Conservation (phyloP, 1,139 yeast genomes). For the Martiniozyma asiatica region DNA sequence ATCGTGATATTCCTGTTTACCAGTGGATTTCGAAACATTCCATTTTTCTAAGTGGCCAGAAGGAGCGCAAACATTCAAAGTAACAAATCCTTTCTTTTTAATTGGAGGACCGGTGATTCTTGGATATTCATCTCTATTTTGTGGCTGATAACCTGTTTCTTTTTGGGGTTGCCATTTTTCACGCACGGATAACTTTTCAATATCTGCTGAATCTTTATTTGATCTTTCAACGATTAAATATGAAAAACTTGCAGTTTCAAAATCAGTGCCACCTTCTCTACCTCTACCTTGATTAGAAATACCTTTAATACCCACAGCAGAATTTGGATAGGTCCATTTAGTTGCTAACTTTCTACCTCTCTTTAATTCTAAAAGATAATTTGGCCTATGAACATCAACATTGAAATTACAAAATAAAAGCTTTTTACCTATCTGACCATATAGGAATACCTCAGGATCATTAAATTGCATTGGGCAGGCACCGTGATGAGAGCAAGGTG, state of each 20-base stretch:
- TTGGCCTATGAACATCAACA: slow-evolving; percentile 66
- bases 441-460: slow-evolving; percentile 54
- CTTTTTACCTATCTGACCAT: slow-evolving; percentile 48
- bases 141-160: slow-evolving; percentile 22
- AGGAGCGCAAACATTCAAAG: slow-evolving; percentile 68
- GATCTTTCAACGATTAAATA: slow-evolving; percentile 66
- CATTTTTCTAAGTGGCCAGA: slow-evolving; percentile 74
- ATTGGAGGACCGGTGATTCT: slow-evolving; percentile 62
- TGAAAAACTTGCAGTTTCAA: slow-evolving; percentile 64
- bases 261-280: slow-evolving; percentile 59
- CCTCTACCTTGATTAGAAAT: slow-evolving; percentile 49
- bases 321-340: slow-evolving; percentile 53
- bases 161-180: slow-evolving; percentile 8
- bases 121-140: slow-evolving; percentile 45
- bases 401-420: slow-evolving; percentile 68
- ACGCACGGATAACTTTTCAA: slow-evolving; percentile 21
- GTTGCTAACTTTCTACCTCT: slow-evolving; percentile 67
- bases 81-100: slow-evolving; percentile 75
- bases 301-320: slow-evolving; percentile 42
- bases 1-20: slow-evolving; percentile 72
- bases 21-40: slow-evolving; percentile 74
- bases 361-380: slow-evolving; percentile 66
- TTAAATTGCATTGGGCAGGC: slow-evolving; percentile 78
- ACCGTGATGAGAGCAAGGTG: slow-evolving; percentile 88
- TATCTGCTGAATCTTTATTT: slow-evolving; percentile 26